Evolutionary conservation across 2,329 filamentous ascomycete species (phyloP), one percentile per base, ranked within the genome.

Genomic region (Immersiporthe knoxdaviesiana): DNA sequence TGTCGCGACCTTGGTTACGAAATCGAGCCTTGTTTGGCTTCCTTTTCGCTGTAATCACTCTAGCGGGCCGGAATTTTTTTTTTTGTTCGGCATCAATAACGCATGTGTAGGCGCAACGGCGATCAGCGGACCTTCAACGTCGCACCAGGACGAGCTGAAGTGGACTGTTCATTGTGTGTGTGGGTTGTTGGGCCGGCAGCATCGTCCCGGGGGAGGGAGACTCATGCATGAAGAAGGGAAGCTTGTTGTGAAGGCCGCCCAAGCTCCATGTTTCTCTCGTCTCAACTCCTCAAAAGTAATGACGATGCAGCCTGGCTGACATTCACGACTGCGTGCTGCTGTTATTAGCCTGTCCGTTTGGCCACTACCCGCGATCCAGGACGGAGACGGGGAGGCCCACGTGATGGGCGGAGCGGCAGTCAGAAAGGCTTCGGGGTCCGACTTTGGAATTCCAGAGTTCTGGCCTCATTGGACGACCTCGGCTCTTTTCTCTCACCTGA

Each of bases 1-100:
- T 59, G 18, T 59, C 32, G 18, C 30, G 56, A 59, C 30, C 56
- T 59, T 59, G 56, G 56, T 59, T 59, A n/a, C 56, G 30, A 59
- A 59, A n/a, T 59, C 56, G 30, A 32, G 56, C 56, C 56, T 21
- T 16, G 32, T 59, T 59, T 7, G 52, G n/a, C 35, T 35, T 27
- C 27, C 24, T 16, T 16, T 16, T 56, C 27, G 27, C 52, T 30
- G 52, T 30, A 56, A 30, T 16, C 24, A 56, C 52, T 56, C 52
- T 56, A 56, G 52, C 52, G 52, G 52, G 52, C 5, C 27, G 14
- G 6, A 16, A 18, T 56, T 56, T 8, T 35, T 54, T n/a, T n/a
- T n/a, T n/a, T n/a, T n/a, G n/a, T n/a, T n/a, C n/a, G n/a, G 14
- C 52, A 30, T 18, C 24, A 56, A 16, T 37, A 59, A 14, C 8